Evolutionary conservation across 208 protist genomes (phyloP), one percentile per base, ranked within the genome.

Genomic region (Acanthamoeba rhysodes): DNA sequence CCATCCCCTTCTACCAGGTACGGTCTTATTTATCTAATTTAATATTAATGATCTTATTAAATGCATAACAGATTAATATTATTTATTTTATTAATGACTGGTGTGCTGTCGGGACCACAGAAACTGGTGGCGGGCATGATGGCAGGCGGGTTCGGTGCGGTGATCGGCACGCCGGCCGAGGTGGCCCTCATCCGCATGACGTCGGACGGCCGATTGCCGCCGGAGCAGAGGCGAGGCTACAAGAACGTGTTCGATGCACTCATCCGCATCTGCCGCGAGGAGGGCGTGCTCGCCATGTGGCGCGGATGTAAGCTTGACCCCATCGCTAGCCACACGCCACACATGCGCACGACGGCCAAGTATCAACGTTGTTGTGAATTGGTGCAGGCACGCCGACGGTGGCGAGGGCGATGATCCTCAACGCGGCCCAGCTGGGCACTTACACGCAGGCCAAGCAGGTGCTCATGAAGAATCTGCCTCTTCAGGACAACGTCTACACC

Each of bases 111-210:
- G 32, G 45, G 45, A 48, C 37, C 18, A 48, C 45, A 76, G 29
- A 95, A 95, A 74, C 66, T 82, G 45, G 32, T 59, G 64, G 62
- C 41, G 20, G 96, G 95, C 94, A 57, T 97, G 88, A 37, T 55
- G 18, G 90, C 96, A 27, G 96, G 96, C 59, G 96, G 82, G 53
- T n/a, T 90, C n/a, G 96, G 94, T 22, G 96, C 96, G 27, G 68
- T 97, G 57, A 90, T 97, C 16, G 94, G 95, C 59, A 96, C 78
- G 41, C 96, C 96, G 20, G 96, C 96, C 29, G 96, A 97, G 66
- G 90, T 97, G 8, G 95, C 95, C 27, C 70, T 97, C 27, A 94
- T 97, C 22, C 96, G 96, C 55, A 97, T 97, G 96, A 95, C 94
- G 5, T 53, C 95, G 64, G 96, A 97, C 50, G 88, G 90, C 29